Evolutionary conservation across 805 yeast genomes (phyloP), one percentile per base, ranked within the genome.

Genomic region (Wickerhamiella galacta): DNA sequence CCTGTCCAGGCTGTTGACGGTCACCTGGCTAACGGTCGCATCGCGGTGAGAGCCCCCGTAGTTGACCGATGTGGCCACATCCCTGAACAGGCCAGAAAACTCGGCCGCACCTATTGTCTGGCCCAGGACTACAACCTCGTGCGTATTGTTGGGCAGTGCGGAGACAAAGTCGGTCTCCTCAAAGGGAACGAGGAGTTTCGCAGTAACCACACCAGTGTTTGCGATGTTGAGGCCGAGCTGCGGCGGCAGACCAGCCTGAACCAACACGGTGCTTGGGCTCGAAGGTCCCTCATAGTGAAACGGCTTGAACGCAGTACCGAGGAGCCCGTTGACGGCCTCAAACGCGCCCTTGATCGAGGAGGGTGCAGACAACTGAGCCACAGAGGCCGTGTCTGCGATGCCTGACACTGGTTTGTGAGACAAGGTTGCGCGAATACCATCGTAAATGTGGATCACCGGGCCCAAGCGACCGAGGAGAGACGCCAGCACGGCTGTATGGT

Each of bases 371-470:
- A 72, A 55, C 26, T 56, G 45, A 30, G 53, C 49, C 46, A 62
- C 63, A n/a, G 19, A 2, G 15, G 28, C 26, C 4, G 21, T 14
- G 21, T 26, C 25, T 4, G 11, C 32, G 12, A 16, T 9, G 9
- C 19, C 20, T 4, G 39, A 27, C 20, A 11, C 15, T n/a, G 38
- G 30, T 11, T 42, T 40, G 42, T 66, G 58, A 52, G 68, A 64
- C 40, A 67, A 69, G 37, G 68, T 50, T 37, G 69, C 73, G 32
- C 72, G 65, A 10, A 78, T 63, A 21, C 95, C 95, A 53, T 85
- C 95, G 51, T 75, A 81, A 40, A 81, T 61, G 53, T 79, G 74
- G 35, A 82, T 51, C 10, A 75, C 64, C 3, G 93, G 78, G n/a
- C 48, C 51, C 18, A 57, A 56, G 28, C 60, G 45, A 20, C 68